Base-by-base conservation (phyloP, 139 green algal species). In the Chlorella sp. region DNA sequence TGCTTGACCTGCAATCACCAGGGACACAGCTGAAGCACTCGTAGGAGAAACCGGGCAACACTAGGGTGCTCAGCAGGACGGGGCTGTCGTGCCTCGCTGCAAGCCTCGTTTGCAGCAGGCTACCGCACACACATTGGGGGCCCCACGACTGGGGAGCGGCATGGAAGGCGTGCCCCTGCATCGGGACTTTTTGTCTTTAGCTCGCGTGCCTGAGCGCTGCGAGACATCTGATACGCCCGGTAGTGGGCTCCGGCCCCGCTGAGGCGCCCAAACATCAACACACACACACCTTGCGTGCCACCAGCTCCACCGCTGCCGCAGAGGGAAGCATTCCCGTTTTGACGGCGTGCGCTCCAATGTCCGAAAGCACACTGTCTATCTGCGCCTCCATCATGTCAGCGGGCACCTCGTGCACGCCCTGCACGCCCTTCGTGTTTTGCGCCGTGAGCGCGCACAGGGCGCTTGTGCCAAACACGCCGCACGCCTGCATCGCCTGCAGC, bases 251-350 rank as follows among this genome's bases (percentile, higher is more conserved):
- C n/a, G n/a, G n/a, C n/a, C n/a, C n/a, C n/a, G n/a, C n/a, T n/a
- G n/a, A n/a, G n/a, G n/a, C n/a, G n/a, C n/a, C n/a, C n/a, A n/a
- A n/a, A n/a, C n/a, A n/a, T n/a, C n/a, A n/a, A n/a, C n/a, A n/a
- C n/a, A n/a, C n/a, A n/a, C 69, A 20, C 36, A 94, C 31, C 55
- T 77, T 75, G 6, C 80, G 67, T 1, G 85, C 88, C 2, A 96
- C 84, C 22, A 73, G 63, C 35, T 79, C 42, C 31, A 96, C 89
- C 2, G 81, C 77, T 69, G 87, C 86, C 0, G 79, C 66, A 60
- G 67, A 88, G 5, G 90, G 87, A 62, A 98, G 88, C 94, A 98
- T 98, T 55, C 94, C 94, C 0, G 91, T 98, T 82, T 98, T 98
- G 35, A 98, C 77, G 0, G 76, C 89, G 71, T 93, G 84, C 0